Evolutionary conservation across 2,329 filamentous ascomycete genomes (phyloP), one percentile per base, ranked within the genome.

Genomic region (Nakataea oryzae): DNA sequence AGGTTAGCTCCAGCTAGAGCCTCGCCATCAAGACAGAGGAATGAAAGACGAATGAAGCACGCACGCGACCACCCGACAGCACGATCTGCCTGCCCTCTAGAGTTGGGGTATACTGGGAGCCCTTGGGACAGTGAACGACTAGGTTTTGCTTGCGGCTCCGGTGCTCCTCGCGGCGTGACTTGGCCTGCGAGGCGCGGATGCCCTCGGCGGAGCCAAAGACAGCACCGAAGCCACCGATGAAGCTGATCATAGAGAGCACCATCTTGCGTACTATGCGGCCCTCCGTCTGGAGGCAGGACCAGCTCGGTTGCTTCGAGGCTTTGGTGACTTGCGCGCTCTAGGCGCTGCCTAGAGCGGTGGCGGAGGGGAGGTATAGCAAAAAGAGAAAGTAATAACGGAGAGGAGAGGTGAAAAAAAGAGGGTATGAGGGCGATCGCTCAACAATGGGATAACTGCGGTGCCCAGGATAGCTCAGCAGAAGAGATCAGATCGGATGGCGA

Each of bases 111-210:
- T 74, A 75, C 61, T 76, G 71, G 4, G 78, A 79, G 29, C 76
- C 76, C 69, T 79, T 80, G 57, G 75, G 73, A 60, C 77, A 79
- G 63, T 76, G 76, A 3, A 79, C 74, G 32, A 77, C 68, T 50
- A 81, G 73, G 62, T 80, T 79, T 65, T 79, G 79, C 64, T 79
- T 79, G 59, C 78, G 73, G 64, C 73, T 75, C 61, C 78, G 74
- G 65, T 80, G 78, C 63, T 80, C 78, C 65, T 80, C 77, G 56
- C 73, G 73, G 55, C 74, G 75, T 4, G 74, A 70, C 64, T 77
- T 78, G n/a, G 74, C 71, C 67, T 80, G 78, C 11, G 77, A 77
- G 50, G 78, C 74, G 56, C 76, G 72, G 63, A 81, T 78, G 21
- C 76, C 78, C 67, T 81, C 78, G 26, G 76, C 74, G 0, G 76